A percentile compares a stretch with the other conserved stretches of the same genome.
Evolutionary conservation across 2,329 filamentous ascomycete species (phyloP).

Genomic region (Daldinia sp.): DNA sequence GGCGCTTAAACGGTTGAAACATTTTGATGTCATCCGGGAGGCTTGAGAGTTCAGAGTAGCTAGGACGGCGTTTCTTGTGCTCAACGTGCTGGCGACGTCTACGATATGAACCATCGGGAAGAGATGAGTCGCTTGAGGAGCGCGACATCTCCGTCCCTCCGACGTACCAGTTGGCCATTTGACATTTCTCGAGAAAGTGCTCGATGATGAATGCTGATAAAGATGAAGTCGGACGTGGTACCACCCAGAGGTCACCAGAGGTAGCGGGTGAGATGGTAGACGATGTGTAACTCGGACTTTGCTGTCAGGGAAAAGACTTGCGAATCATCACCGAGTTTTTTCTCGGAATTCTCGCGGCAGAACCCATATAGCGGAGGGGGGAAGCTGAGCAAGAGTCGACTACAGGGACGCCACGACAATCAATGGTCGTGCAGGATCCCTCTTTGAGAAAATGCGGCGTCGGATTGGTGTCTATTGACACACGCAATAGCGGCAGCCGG

Average conservation of each 20-base stretch:
- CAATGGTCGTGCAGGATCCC: conserved; percentile 31
- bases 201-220: conserved; percentile 27
- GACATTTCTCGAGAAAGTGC: conserved; percentile 45
- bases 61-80: conserved; percentile 52
- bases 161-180: conserved; percentile 48
- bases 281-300: conserved; percentile 25
- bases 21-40: conserved; percentile 47
- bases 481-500: conserved; percentile 31
- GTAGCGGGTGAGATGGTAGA: neutral
- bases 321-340: conserved; percentile 32
- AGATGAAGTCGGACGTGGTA: conserved; percentile 30
- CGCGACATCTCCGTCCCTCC: conserved; percentile 48
- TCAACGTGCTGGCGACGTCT: conserved; percentile 44
- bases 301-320: conserved; percentile 28
- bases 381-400: conserved; percentile 26
- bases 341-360: conserved; percentile 22
- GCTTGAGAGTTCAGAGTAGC: conserved; percentile 47
- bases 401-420: conserved; percentile 36
- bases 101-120: conserved; percentile 36
- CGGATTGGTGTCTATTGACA: conserved; percentile 30
- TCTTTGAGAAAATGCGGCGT: conserved; percentile 19
- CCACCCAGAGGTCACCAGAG: conserved; percentile 26
- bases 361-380: conserved; percentile 5
- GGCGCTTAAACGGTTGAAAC: conserved; percentile 48
- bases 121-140: conserved; percentile 47